phyloP scores from a whole-genome alignment of 331 rosid genomes.

The Prunus yedoensis region DNA sequence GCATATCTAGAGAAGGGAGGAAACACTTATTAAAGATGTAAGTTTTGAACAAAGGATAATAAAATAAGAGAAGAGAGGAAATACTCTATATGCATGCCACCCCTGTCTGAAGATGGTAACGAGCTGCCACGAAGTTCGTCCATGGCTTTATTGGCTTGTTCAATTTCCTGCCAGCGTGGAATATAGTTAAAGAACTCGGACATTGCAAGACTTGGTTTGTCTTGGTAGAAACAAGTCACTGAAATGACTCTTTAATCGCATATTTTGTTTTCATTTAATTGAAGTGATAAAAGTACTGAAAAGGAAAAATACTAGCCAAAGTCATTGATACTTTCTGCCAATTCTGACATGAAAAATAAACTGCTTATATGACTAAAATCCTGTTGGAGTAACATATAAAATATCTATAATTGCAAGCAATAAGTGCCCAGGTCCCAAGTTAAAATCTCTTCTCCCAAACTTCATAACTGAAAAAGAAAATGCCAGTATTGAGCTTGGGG shows the following conservation, averaged over 20 bases:
- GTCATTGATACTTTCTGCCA: background rate
- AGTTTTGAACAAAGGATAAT: slow-evolving; percentile 4
- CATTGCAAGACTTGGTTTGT: background rate
- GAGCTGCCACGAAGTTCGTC: slow-evolving; percentile 65
- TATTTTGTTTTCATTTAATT: background rate
- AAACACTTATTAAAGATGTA: background rate
- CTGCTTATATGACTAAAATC: background rate
- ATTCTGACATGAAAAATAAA: background rate
- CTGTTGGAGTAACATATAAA: background rate
- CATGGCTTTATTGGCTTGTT: slow-evolving; percentile 73
- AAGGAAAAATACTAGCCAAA: background rate
- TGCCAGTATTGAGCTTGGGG: slow-evolving; percentile 13
- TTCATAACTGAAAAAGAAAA: background rate
- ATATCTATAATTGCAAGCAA: slow-evolving; percentile 7
- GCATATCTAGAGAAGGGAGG: slow-evolving; percentile 56
- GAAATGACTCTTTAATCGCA: background rate
- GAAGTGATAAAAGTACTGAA: background rate
- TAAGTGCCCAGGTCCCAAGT: background rate
- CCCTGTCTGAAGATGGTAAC: slow-evolving; percentile 84
- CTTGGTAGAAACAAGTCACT: background rate
- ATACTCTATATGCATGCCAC: slow-evolving; percentile 81
- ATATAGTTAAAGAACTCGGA: slow-evolving; percentile 3
- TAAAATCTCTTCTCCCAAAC: background rate
- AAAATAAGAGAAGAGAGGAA: slow-evolving; percentile 7
- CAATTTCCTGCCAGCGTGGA: slow-evolving; percentile 56